These are phyloP conservation scores for Teunomyces cretensis DNA, from an alignment of 805 yeast genomes.

Conservation along the genomic window DNA sequence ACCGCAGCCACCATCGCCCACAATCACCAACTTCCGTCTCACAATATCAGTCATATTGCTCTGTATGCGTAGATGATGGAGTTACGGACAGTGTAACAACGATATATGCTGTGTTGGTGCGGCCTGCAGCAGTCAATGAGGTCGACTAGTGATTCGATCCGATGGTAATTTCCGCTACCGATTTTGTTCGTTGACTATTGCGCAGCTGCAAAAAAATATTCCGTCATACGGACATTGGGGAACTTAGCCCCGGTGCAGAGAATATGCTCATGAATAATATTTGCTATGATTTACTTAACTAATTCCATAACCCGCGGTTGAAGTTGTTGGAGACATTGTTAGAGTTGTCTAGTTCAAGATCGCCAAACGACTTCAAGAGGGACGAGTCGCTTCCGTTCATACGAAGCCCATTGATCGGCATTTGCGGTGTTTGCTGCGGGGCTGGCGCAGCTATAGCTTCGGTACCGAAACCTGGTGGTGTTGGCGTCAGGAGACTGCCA, in stretches of 20 bases:
- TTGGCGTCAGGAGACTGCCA: not conserved
- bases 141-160: too few species aligned
- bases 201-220: not conserved
- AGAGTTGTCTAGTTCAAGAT: conserved; percentile 1
- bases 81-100: too few species aligned
- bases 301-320: conserved; percentile 4
- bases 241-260: not conserved
- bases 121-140: too few species aligned
- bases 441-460: not conserved
- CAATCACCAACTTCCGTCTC: conserved; percentile 75
- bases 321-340: not conserved
- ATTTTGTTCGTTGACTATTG: not conserved
- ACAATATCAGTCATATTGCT: conserved; percentile 30
- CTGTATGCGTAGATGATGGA: too few species aligned
- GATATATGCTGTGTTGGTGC: not conserved
- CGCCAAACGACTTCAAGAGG: conserved; percentile 1
- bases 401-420: not conserved
- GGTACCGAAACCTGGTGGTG: not conserved
- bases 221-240: not conserved
- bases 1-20: conserved; percentile 96
- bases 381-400: not conserved
- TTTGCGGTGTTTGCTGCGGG: not conserved
- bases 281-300: not conserved
- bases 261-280: not conserved
- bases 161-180: not conserved